These are phyloP conservation scores for Sergeia podlipaevii DNA, from an alignment of 208 protist species.

Conservation along the genomic window DNA sequence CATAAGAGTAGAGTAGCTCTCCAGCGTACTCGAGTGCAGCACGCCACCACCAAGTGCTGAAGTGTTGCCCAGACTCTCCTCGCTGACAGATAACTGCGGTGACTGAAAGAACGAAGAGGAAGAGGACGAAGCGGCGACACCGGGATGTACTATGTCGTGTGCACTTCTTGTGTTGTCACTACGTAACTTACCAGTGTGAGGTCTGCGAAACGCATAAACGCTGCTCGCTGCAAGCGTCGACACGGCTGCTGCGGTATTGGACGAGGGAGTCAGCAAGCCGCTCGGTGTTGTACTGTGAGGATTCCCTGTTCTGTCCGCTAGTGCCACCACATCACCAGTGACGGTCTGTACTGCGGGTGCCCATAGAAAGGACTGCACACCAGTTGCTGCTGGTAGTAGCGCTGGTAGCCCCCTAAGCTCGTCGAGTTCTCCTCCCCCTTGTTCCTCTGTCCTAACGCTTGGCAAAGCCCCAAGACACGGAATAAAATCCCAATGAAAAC, in stretches of 20 bases:
- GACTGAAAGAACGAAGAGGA: slow-evolving; percentile 3
- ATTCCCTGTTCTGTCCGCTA: too few relatives aligned
- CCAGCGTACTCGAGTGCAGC: slow-evolving; percentile 29
- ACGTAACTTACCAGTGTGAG: neutral
- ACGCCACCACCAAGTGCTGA: slow-evolving; percentile 34
- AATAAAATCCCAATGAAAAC: slow-evolving; percentile 46
- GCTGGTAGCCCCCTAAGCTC: neutral
- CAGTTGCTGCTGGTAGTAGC: neutral
- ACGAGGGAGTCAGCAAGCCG: neutral
- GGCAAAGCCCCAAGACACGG: too few relatives aligned
- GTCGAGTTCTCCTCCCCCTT: neutral
- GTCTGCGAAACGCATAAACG: neutral
- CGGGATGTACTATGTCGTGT: neutral
- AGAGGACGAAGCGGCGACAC: neutral
- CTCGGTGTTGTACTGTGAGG: too few relatives aligned
- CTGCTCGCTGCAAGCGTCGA: neutral
- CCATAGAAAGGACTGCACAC: neutral
- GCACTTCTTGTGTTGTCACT: neutral
- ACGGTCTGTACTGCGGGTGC: neutral
- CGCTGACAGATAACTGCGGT: neutral
- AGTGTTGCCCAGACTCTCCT: neutral
- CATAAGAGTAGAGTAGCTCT: slow-evolving; percentile 53
- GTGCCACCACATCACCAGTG: too few relatives aligned
- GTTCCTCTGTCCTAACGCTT: neutral
- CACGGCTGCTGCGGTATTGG: neutral